A percentile compares a stretch with the other conserved stretches of the same genome.
Evolutionary conservation across 2,329 filamentous ascomycete genomes (phyloP).

Genomic region (Penicillium nordicum): DNA sequence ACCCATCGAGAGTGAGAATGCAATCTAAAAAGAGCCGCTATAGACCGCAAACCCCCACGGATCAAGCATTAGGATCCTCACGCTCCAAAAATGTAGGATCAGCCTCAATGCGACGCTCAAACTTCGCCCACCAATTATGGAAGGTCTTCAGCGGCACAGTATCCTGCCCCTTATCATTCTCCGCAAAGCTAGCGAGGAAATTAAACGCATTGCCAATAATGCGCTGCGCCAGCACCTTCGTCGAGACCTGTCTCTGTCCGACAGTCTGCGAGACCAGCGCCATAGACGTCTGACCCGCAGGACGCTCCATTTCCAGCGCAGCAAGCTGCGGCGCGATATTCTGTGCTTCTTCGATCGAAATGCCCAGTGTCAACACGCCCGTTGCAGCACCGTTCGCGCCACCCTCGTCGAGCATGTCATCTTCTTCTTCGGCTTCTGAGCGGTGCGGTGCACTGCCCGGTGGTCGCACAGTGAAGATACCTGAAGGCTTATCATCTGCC

Average conservation of each 20-base stretch:
- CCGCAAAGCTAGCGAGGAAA: slow-evolving; percentile 84
- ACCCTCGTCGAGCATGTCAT: slow-evolving; percentile 48
- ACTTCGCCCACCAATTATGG: slow-evolving; percentile 97
- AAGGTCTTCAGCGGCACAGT: slow-evolving; percentile 93
- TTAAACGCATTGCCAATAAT: slow-evolving; percentile 98
- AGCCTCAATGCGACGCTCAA: slow-evolving; percentile 77
- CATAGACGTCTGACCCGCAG: slow-evolving; percentile 24
- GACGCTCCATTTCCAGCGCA: slow-evolving; percentile 45
- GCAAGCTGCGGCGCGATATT: slow-evolving; percentile 69
- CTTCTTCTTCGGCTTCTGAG: slow-evolving; percentile 37
- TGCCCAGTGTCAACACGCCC: slow-evolving; percentile 68
- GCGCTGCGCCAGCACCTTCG: slow-evolving; percentile 77
- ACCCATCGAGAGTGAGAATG: slow-evolving; percentile 1
- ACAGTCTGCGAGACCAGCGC: slow-evolving; percentile 28
- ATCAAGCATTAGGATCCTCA: slow-evolving; percentile 47
- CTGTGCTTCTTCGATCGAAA: slow-evolving; percentile 73
- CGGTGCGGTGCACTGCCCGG: slow-evolving; percentile 15
- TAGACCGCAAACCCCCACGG: neutral
- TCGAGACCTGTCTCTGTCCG: slow-evolving; percentile 52
- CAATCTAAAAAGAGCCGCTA: neutral
- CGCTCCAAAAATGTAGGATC: slow-evolving; percentile 89
- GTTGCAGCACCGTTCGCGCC: slow-evolving; percentile 16
- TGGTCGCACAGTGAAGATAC: slow-evolving; percentile 73
- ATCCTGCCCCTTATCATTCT: slow-evolving; percentile 65
- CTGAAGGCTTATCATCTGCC: slow-evolving; percentile 83